phyloP scores from a whole-genome alignment of 1,139 yeast genomes.

The Geotrichum macrosporum region DNA sequence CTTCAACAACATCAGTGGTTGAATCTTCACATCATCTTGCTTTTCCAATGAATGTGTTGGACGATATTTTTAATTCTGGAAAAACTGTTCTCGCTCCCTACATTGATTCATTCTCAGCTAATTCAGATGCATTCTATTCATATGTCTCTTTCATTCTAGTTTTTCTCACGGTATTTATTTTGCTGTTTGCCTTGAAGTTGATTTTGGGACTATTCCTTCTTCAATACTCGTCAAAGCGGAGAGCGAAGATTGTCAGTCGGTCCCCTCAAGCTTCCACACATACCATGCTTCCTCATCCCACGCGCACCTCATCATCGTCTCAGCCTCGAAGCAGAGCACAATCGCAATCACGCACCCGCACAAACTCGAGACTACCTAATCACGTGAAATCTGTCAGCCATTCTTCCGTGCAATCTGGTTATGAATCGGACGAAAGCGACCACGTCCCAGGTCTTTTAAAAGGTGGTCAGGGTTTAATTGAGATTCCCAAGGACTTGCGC shows the following conservation, averaged over 20 bases:
- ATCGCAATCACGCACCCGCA: neutral
- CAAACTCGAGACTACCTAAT: neutral
- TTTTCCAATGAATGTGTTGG: constrained; percentile 6
- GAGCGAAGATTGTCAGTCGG: constrained; percentile 10
- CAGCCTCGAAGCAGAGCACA: neutral
- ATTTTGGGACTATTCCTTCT: constrained; percentile 52
- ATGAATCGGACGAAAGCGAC: constrained; percentile 23
- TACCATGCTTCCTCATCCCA: neutral
- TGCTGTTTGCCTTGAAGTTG: constrained; percentile 46
- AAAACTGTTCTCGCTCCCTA: neutral
- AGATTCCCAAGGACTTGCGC: constrained; percentile 40
- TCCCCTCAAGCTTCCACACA: constrained; percentile 1
- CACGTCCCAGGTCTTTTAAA: constrained; percentile 26
- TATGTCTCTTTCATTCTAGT: constrained; percentile 10
- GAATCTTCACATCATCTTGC: neutral
- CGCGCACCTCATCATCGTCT: neutral
- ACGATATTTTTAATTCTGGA: constrained; percentile 5
- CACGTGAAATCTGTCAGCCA: too few relatives aligned
- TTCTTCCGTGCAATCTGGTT: constrained; percentile 11
- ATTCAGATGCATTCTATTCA: constrained; percentile 14
- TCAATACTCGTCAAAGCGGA: constrained; percentile 37
- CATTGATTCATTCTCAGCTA: neutral
- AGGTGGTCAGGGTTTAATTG: constrained; percentile 40
- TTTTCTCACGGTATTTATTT: constrained; percentile 20
- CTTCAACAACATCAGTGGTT: neutral